A percentile compares a stretch with the other conserved stretches of the same genome.
phyloP scores from a whole-genome alignment of 1,284 basidiomycete species.

The Heterobasidion parviporum region DNA sequence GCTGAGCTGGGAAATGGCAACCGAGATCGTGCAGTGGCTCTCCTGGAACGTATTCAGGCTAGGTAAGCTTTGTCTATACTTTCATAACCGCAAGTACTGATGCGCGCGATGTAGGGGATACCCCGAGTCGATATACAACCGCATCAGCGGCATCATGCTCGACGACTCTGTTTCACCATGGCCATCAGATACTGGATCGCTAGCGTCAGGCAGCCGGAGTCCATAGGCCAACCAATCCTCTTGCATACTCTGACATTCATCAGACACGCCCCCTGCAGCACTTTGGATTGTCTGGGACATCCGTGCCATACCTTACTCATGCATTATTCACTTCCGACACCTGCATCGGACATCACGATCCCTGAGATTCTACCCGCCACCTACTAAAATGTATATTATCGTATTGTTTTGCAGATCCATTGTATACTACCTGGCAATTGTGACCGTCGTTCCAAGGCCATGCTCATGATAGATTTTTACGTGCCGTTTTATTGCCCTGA shows the following conservation, averaged over 20 bases:
- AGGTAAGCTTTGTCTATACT: slow-evolving; percentile 38
- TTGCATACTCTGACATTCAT: not conserved
- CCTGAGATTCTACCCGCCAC: no score
- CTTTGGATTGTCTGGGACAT: no score
- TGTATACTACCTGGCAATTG: no score
- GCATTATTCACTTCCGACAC: no score
- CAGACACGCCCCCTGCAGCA: no score
- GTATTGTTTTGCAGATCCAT: no score
- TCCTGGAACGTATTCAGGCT: slow-evolving; percentile 71
- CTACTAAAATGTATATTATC: no score
- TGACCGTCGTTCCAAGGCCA: no score
- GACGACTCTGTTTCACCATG: slow-evolving; percentile 26
- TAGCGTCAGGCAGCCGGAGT: slow-evolving; percentile 5
- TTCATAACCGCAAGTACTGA: not conserved
- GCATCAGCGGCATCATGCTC: slow-evolving; percentile 35
- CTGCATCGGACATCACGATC: no score
- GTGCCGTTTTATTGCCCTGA: no score
- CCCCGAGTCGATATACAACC: slow-evolving; percentile 39
- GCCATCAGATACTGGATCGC: slow-evolving; percentile 10
- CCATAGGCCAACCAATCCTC: not conserved
- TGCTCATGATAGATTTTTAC: no score
- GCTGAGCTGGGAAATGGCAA: slow-evolving; percentile 82
- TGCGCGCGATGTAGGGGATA: slow-evolving; percentile 43
- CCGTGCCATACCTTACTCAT: no score
- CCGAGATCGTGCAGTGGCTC: slow-evolving; percentile 56